Conservation (phyloP, 441 rosid species). For the Raphanus hybrid region DNA sequence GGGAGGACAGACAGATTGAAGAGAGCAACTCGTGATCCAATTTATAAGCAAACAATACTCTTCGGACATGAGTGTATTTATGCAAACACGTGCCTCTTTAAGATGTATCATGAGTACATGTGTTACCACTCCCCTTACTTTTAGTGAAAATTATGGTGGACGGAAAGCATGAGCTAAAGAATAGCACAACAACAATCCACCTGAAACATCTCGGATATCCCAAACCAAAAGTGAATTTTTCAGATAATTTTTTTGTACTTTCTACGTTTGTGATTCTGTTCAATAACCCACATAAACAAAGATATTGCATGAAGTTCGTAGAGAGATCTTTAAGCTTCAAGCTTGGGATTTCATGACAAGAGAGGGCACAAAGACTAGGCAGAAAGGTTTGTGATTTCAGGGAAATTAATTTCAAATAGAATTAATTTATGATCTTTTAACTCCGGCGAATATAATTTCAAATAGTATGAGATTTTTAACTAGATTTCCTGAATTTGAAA, state of each 20-base stretch:
- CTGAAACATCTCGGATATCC: neutral
- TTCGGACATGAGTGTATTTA: neutral
- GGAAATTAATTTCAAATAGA: no score
- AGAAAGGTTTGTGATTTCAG: no score
- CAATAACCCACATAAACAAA: neutral
- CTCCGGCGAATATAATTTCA: neutral
- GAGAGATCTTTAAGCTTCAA: neutral
- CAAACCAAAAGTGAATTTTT: neutral
- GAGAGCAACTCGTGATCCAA: slow-evolving; percentile 6
- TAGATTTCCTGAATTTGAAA: neutral
- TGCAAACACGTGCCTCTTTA: slow-evolving; percentile 3
- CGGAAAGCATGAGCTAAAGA: slow-evolving; percentile 2
- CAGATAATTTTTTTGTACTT: neutral
- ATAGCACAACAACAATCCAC: neutral
- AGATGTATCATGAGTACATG: slow-evolving; percentile 19
- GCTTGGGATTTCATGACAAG: neutral
- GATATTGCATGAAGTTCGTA: neutral
- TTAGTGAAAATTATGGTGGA: slow-evolving; percentile 11
- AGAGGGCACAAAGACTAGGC: no score
- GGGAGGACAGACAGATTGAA: neutral
- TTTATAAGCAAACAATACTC: slow-evolving; percentile 16
- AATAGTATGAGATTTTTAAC: neutral
- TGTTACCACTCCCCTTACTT: neutral
- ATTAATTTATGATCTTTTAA: neutral
- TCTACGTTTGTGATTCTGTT: neutral